Percentiles rank a stretch among this genome's conserved stretches.
These are phyloP conservation scores for Botrytis tulipae DNA, from an alignment of 2,329 filamentous ascomycete genomes.

Conservation along the genomic window DNA sequence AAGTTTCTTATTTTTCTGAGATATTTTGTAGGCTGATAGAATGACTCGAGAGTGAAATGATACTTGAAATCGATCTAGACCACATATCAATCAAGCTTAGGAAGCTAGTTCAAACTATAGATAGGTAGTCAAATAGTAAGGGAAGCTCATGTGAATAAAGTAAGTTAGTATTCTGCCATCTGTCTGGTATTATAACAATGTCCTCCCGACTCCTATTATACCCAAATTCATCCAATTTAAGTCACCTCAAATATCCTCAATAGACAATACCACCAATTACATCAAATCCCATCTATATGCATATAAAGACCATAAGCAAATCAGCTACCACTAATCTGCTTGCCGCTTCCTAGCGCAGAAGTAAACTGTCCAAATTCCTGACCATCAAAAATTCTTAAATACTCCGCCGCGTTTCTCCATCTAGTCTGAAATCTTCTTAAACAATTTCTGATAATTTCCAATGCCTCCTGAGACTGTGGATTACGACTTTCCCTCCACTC, in stretches of 20 bases:
- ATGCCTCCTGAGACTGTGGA: slow-evolving; percentile 33
- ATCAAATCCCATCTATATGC: neutral
- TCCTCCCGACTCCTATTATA: neutral
- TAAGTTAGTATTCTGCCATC: neutral
- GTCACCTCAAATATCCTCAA: neutral
- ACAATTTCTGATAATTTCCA: slow-evolving; percentile 38
- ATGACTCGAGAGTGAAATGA: neutral
- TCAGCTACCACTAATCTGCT: slow-evolving; percentile 20
- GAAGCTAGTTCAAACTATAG: neutral
- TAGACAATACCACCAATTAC: neutral
- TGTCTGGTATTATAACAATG: neutral
- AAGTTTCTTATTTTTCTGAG: neutral
- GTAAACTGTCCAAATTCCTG: slow-evolving; percentile 41
- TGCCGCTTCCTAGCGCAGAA: slow-evolving; percentile 32
- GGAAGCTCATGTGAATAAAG: neutral
- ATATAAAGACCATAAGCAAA: neutral
- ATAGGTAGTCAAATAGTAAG: neutral
- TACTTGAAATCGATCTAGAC: neutral
- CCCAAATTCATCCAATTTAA: neutral
- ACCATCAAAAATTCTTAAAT: slow-evolving; percentile 40
- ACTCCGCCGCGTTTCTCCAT: slow-evolving; percentile 43
- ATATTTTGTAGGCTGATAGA: neutral
- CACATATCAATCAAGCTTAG: neutral
- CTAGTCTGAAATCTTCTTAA: slow-evolving; percentile 37
- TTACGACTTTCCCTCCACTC: slow-evolving; percentile 42